Conservation (phyloP, 208 protist species). For the Trypanosomatidae sp. region DNA sequence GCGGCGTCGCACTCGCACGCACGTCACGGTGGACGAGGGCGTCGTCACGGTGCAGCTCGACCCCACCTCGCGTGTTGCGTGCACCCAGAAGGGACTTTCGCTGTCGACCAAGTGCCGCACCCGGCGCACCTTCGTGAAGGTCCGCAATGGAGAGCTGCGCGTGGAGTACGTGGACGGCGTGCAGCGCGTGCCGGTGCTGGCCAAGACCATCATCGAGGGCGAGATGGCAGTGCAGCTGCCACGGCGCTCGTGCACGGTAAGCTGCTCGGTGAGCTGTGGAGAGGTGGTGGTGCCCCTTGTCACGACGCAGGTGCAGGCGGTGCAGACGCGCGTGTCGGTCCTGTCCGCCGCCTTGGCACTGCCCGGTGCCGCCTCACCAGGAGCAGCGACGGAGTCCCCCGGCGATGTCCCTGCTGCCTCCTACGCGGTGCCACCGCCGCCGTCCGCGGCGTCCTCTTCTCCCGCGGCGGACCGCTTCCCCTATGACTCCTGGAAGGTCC, state of each 20-base stretch:
- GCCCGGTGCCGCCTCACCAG: background rate
- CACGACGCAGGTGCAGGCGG: slow-evolving; percentile 6
- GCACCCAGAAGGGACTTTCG: slow-evolving; percentile 12
- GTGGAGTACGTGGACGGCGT: slow-evolving; percentile 18
- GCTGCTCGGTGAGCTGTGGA: slow-evolving; percentile 27
- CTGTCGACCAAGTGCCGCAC: slow-evolving; percentile 11
- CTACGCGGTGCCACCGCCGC: slow-evolving; percentile 18
- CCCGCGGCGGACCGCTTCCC: slow-evolving; percentile 13
- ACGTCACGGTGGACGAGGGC: slow-evolving; percentile 28
- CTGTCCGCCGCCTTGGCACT: slow-evolving; percentile 7
- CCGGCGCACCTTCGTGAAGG: slow-evolving; percentile 17
- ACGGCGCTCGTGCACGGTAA: slow-evolving; percentile 21
- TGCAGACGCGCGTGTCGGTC: slow-evolving; percentile 16
- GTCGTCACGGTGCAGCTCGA: slow-evolving; percentile 12
- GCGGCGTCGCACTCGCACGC: slow-evolving; percentile 5
- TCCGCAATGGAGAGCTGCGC: slow-evolving; percentile 20
- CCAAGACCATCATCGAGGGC: slow-evolving; percentile 20
- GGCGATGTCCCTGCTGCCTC: background rate
- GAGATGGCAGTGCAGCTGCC: slow-evolving; percentile 22
- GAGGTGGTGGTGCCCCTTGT: slow-evolving; percentile 33
- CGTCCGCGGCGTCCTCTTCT: background rate
- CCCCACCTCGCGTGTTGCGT: slow-evolving; percentile 5
- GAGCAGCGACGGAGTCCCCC: background rate
- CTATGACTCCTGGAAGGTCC: slow-evolving; percentile 46
- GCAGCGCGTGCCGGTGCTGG: slow-evolving; percentile 22